Conservation (phyloP, 192 early-diverging fungal species). For the Coemansia sp. region DNA sequence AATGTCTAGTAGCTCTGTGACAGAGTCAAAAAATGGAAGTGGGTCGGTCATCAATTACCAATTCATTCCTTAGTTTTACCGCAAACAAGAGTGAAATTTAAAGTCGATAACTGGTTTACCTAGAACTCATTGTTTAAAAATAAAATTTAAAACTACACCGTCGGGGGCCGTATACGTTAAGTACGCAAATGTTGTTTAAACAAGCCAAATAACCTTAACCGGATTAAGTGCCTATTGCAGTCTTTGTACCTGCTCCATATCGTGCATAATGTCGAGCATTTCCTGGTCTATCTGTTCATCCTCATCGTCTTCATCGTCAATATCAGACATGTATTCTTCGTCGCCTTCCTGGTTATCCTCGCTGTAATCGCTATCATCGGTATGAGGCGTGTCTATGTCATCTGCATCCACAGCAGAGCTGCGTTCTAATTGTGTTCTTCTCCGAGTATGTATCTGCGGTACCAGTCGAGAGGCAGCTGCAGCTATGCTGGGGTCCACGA, state of each 20-base stretch:
- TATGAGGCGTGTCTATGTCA: not conserved
- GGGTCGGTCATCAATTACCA: no score
- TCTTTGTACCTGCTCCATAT: conserved; percentile 40
- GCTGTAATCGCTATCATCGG: not conserved
- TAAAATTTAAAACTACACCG: no score
- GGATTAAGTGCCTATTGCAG: conserved; percentile 5
- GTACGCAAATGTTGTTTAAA: no score
- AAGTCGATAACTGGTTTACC: no score
- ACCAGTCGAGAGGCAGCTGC: conserved; percentile 5
- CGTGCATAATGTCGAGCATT: conserved; percentile 47
- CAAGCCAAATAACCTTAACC: no score
- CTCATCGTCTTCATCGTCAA: conserved; percentile 18
- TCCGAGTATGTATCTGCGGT: conserved; percentile 1
- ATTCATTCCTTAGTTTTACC: no score
- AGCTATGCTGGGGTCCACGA: not conserved
- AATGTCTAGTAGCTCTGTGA: no score
- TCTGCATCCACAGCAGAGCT: not conserved
- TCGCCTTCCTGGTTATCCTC: conserved; percentile 12
- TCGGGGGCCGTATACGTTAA: no score
- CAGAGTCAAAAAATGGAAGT: no score
- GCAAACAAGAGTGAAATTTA: no score
- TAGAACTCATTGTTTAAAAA: no score
- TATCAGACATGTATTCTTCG: conserved; percentile 10
- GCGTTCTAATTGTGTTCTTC: not conserved
- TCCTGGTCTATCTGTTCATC: conserved; percentile 39